Evolutionary conservation across 208 protist genomes (phyloP), one percentile per base, ranked within the genome.

Genomic region (Crithidia sp.): DNA sequence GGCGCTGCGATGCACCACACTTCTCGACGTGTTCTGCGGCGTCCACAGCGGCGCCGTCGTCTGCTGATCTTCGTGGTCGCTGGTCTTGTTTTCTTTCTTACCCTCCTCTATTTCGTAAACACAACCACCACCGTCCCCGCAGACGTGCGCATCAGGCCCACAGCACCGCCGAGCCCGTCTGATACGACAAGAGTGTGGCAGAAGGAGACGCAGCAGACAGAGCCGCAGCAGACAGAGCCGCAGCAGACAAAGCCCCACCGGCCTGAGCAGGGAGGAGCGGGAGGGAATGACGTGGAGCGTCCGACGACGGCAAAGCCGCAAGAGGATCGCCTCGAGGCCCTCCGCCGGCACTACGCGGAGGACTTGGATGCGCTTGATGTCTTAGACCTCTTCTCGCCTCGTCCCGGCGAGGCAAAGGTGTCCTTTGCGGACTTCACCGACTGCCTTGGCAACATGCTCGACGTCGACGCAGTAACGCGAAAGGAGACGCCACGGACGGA

Each of bases 381-480:
- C 16, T 49, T 75, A 2, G 76, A 85, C 37, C 41, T 75, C 17
- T 56, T 81, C 17, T 28, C 52, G 5, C 57, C 52, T 4, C 80
- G 80, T 10, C 57, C 47, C 9, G 52, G 44, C 4, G 81, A 86
- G 65, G 28, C 7, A 14, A 73, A 40, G 14, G 73, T 85, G 9
- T 55, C 67, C 4, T 82, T 82, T 56, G 50, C 36, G 12, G 58
- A 64, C n/a, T 86, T 79, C 41, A 65, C 72, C 12, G 57, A 9
- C 52, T 83, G 81, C 41, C 58, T 86, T 19, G 72, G 4, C 5
- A 5, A 5, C 4, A 39, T 57, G 47, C 77, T 86, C 12, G 56
- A 58, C 13, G 77, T 86, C 5, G 57, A 74, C 44, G 63, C 64
- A 7, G 45, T 68, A 8, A 43, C 7, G 4, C 71, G 55, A 13